phyloP scores from a whole-genome alignment of 1,284 basidiomycete species.

The Ustilago lituana region DNA sequence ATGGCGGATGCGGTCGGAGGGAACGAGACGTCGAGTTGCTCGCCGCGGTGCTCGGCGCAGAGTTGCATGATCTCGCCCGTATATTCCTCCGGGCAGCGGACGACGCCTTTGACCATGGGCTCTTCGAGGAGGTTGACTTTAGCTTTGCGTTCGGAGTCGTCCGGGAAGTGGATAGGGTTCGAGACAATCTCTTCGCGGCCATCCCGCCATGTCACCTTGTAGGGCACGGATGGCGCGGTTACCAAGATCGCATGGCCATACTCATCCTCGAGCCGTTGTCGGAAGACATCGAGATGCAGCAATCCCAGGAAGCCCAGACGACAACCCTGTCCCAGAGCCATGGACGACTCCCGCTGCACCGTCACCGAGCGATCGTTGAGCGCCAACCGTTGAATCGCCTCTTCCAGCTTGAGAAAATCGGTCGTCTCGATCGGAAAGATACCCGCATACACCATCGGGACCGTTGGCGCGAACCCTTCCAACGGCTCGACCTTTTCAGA shows the following conservation, averaged over 20 bases:
- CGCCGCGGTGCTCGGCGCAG: conserved; percentile 64
- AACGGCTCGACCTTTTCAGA: conserved; percentile 83
- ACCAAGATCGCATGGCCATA: conserved; percentile 71
- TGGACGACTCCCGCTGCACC: conserved; percentile 89
- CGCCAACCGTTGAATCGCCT: conserved; percentile 87
- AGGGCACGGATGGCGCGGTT: conserved; percentile 65
- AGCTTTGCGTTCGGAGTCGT: conserved; percentile 52
- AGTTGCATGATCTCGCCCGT: conserved; percentile 66
- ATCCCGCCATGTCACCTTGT: conserved; percentile 56
- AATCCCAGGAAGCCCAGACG: conserved; percentile 95
- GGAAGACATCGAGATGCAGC: conserved; percentile 95
- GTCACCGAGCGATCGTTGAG: conserved; percentile 90
- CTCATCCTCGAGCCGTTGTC: conserved; percentile 95
- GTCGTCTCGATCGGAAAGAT: conserved; percentile 91
- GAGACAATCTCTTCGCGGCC: conserved; percentile 52
- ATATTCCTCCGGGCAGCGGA: conserved; percentile 64
- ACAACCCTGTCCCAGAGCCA: conserved; percentile 92
- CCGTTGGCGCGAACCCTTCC: conserved; percentile 89
- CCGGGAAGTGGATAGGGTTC: conserved; percentile 64
- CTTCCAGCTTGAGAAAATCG: conserved; percentile 93
- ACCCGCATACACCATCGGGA: conserved; percentile 97
- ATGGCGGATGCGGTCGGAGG: conserved; percentile 37
- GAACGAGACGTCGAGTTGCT: conserved; percentile 57
- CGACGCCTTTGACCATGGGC: conserved; percentile 59
- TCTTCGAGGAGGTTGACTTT: conserved; percentile 54